Evolutionary conservation across 2,329 filamentous ascomycete genomes (phyloP).

Genomic region (Microdochium trichocladiopsis): DNA sequence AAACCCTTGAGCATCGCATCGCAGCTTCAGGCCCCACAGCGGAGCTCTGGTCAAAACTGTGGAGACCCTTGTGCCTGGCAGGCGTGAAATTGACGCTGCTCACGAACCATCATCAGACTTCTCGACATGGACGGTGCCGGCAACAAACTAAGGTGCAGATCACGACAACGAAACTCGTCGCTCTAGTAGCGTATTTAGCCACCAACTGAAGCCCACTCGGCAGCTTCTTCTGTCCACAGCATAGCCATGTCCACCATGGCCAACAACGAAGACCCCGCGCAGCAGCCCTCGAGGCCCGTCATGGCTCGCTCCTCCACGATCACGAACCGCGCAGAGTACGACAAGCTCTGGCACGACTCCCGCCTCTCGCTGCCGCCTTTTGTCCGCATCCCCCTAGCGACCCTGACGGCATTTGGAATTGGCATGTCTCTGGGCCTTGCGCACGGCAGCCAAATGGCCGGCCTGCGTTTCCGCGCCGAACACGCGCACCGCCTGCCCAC

Average conservation of each 20-base stretch:
- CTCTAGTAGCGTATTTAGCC: too few relatives aligned
- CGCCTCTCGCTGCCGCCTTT: constrained; percentile 57
- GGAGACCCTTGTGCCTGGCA: too few relatives aligned
- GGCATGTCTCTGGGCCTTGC: constrained; percentile 65
- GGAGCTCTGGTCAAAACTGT: too few relatives aligned
- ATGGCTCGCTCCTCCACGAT: not conserved
- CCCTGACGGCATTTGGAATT: constrained; percentile 55
- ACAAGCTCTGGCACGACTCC: constrained; percentile 28
- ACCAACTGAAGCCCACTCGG: too few relatives aligned
- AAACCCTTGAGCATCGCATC: too few relatives aligned
- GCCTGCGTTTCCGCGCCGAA: constrained; percentile 85
- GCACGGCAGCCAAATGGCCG: constrained; percentile 66
- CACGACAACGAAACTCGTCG: too few relatives aligned
- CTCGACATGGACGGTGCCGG: too few relatives aligned
- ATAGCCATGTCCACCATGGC: not conserved
- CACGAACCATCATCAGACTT: too few relatives aligned
- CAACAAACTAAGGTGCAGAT: too few relatives aligned
- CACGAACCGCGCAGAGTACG: constrained; percentile 20
- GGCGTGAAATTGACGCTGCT: too few relatives aligned
- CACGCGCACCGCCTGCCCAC: constrained; percentile 90
- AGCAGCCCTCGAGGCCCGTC: constrained; percentile 9
- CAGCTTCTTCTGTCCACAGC: not conserved
- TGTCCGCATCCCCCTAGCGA: constrained; percentile 59
- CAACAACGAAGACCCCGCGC: not conserved
- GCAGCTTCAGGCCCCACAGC: too few relatives aligned